Base-by-base conservation (phyloP, 176 grass and related monocot species). In the Stipa capillata region DNA sequence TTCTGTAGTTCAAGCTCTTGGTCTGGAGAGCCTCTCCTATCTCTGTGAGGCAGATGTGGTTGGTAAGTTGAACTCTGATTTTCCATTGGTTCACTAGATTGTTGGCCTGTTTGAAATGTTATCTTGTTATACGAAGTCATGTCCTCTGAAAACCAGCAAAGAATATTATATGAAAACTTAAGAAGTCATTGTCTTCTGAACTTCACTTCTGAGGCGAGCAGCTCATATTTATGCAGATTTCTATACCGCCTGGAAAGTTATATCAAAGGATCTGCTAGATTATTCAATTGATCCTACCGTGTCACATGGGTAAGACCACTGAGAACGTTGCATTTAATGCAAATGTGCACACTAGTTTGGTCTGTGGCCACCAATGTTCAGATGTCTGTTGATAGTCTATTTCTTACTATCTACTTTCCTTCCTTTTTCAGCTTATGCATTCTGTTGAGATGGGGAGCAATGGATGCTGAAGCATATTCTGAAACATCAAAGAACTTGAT, bases 31-130 rank as follows among this genome's bases (percentile, higher is more conserved):
- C 73, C 91, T 98, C 40, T 86, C 92, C 11, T 80, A 90, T 85
- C 95, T 98, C 67, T 98, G 92, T 64, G 85, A 98, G 78, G 89
- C 87, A 44, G 95, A 98, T 87, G 87, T 94, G 14, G 85, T 98
- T 2, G 95, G 92, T 98, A 92, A 59, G 73, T 55, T 65, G 67
- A 69, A 32, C 24, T 84, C 71, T 65, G 6, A 53, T 35, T 66
- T n/a, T 88, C 80, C 67, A 45, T 73, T 6, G 16, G 47, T 63
- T 64, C 36, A 63, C 29, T 82, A 55, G 50, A 80, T 56, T 69
- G 36, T 72, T 55, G 32, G 47, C 59, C 76, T 52, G 4, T 27
- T 40, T 2, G 25, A 44, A 70, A 70, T 29, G n/a, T n/a, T n/a
- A 48, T 70, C 42, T 47, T 70, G 42, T 29, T 32, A 32, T 47